Percentiles rank a stretch among this genome's conserved stretches.
Conservation (phyloP, 208 protist species). For the Wallacemonas sp. region DNA sequence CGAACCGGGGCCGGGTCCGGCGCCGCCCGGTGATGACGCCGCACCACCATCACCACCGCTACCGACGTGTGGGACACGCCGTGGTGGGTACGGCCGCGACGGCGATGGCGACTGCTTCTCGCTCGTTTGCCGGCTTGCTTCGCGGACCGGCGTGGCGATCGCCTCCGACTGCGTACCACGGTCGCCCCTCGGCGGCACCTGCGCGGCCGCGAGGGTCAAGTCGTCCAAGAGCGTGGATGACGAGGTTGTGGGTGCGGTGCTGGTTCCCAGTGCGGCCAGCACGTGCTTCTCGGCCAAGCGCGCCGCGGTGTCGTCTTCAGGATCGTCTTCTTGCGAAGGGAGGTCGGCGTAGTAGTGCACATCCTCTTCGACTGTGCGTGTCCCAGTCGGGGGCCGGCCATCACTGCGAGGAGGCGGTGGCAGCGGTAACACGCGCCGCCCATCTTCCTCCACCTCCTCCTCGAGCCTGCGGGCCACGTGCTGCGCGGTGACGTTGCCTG, state of each 20-base stretch:
- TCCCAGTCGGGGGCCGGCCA: background rate
- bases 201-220: too few species aligned
- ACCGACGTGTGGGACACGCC: background rate
- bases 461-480: too few species aligned
- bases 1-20: too few species aligned
- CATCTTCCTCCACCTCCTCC: background rate
- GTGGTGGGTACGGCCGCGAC: constrained; percentile 2
- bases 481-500: background rate
- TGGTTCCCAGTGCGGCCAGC: background rate
- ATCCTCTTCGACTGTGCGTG: background rate
- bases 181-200: too few species aligned
- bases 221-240: too few species aligned
- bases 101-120: background rate
- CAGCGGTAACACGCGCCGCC: too few species aligned
- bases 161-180: background rate
- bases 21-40: too few species aligned
- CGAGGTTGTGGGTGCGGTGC: background rate
- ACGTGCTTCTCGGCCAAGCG: background rate
- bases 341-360: constrained; percentile 7
- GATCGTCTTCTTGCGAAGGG: background rate
- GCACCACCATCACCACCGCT: too few species aligned
- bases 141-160: background rate
- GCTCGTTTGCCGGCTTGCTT: background rate
- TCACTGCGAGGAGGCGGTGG: too few species aligned
- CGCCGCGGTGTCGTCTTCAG: background rate